Base-by-base conservation (phyloP, 148 eudicot species). In the Tetragonia tetragonoides region DNA sequence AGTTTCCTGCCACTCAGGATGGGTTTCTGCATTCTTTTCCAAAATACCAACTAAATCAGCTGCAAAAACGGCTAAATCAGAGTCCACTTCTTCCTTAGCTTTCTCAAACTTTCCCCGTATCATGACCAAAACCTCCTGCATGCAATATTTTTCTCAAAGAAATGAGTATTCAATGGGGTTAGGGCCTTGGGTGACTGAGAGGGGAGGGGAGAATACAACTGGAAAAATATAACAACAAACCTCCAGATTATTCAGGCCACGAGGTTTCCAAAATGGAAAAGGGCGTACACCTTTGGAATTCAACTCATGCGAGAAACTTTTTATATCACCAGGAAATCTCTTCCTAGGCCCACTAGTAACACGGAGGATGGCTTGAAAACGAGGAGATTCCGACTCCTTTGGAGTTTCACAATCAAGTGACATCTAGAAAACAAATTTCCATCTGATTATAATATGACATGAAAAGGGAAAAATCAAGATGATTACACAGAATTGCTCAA, bases 301-400 rank as follows among this genome's bases (percentile, higher is more conserved):
- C 72, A 96, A 81, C 79, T 96, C 99, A 78, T 96, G 99, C 40
- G 99, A 96, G 80, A 96, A 96, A 81, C 98, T 93, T 84, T 96
- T 96, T 60, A 93, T 91, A 83, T 96, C 99, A 73, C 84, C 85
- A 47, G 98, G 99, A 86, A 83, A 83, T 80, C 97, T 89, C 88
- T 91, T 93, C 81, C 92, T 89, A 17, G 98, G 98, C 57, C 93
- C 98, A 88, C 97, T 96, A 61, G 99, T 96, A 51, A 93, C 88
- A 72, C 99, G 97, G 28, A 96, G 91, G 78, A 96, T 93, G 74
- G 98, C 99, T 93, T 93, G 97, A 84, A 96, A 91, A 63, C 99
- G 97, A 34, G 99, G 99, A 82, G 99, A 96, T 85, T 96, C 99
- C 57, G 99, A 96, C 83, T 96, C 99, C 87, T 96, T 96, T 63